Evolutionary conservation across 176 grass and related monocot species (phyloP).

Genomic region (Oryza glumipatula): DNA sequence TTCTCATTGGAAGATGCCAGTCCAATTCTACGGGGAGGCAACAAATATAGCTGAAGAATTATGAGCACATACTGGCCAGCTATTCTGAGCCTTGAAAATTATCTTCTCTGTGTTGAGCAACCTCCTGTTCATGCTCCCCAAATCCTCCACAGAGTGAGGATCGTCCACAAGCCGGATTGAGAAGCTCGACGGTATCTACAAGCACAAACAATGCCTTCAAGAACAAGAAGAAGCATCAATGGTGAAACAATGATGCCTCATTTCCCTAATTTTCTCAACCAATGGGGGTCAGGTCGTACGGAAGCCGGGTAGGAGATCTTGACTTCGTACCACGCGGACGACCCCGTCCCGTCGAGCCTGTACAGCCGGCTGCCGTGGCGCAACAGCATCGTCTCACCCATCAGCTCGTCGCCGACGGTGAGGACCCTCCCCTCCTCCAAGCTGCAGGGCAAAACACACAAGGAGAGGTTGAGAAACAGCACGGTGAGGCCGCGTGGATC

Average conservation of each 20-base stretch:
- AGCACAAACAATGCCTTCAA: not conserved
- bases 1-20: not conserved
- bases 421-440: constrained; percentile 50
- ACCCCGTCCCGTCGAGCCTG: constrained; percentile 55
- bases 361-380: constrained; percentile 54
- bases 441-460: constrained; percentile 30
- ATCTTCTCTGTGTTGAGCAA: constrained; percentile 94
- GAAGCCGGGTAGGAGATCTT: constrained; percentile 96
- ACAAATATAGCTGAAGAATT: not conserved
- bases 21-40: not conserved
- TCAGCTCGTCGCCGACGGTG: constrained; percentile 60
- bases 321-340: constrained; percentile 81
- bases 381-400: constrained; percentile 62
- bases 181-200: constrained; percentile 82
- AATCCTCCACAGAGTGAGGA: constrained; percentile 23
- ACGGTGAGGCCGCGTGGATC: not conserved
- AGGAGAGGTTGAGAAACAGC: not conserved
- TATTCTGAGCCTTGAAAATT: constrained; percentile 70
- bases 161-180: constrained; percentile 52
- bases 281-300: constrained; percentile 47
- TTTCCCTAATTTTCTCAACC: not conserved
- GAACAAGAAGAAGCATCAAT: not conserved
- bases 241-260: not conserved
- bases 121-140: constrained; percentile 67
- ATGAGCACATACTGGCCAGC: constrained; percentile 39